Conservation (phyloP, 768 basidiomycete species). For the Amanita muscaria region DNA sequence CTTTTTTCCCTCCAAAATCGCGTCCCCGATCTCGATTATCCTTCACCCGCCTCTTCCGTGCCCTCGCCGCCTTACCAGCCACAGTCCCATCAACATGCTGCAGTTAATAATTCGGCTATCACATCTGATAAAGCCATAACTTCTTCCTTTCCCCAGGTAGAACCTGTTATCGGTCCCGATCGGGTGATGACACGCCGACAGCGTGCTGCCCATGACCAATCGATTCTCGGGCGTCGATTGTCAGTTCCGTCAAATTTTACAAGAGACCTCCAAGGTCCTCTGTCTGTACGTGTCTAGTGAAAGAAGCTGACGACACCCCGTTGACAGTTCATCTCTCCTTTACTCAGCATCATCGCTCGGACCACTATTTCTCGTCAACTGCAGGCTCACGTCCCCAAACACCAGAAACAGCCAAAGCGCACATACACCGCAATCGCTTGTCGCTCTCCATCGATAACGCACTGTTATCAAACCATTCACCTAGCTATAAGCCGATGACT, state of each 20-base stretch:
- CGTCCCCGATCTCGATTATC: slow-evolving; percentile 28
- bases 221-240: slow-evolving; percentile 16
- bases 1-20: slow-evolving; percentile 16
- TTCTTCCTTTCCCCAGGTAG: slow-evolving; percentile 30
- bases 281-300: slow-evolving; percentile 13
- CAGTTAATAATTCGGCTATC: slow-evolving; percentile 17
- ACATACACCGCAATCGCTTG: slow-evolving; percentile 22
- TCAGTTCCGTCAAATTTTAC: slow-evolving; percentile 15
- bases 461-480: slow-evolving; percentile 25
- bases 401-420: slow-evolving; percentile 25
- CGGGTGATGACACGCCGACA: slow-evolving; percentile 37
- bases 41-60: slow-evolving; percentile 30
- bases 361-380: slow-evolving; percentile 28
- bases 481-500: slow-evolving; percentile 38
- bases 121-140: slow-evolving; percentile 14
- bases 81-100: slow-evolving; percentile 18
- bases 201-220: slow-evolving; percentile 23
- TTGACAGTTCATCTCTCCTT: slow-evolving; percentile 11
- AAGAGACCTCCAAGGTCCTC: slow-evolving; percentile 11
- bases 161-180: slow-evolving; percentile 44
- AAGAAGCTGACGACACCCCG: slow-evolving; percentile 2
- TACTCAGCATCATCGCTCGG: slow-evolving; percentile 17
- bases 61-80: slow-evolving; percentile 25
- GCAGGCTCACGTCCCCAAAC: slow-evolving; percentile 32
- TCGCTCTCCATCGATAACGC: slow-evolving; percentile 22